Conservation (phyloP, 1,284 basidiomycete species). For the Gastroboletus turbinatus region DNA sequence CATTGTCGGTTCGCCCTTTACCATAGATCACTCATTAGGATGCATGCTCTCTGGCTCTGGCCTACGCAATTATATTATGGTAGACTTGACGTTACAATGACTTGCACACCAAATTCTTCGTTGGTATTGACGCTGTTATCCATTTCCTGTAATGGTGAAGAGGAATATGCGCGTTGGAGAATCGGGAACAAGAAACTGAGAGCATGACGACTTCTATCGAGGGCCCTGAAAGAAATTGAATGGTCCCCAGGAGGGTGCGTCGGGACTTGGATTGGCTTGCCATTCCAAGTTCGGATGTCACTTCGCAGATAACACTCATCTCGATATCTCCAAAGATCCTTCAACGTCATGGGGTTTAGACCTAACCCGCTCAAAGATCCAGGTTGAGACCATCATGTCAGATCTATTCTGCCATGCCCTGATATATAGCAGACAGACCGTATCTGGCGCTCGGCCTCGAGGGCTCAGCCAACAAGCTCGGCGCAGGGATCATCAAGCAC, state of each 20-base stretch:
- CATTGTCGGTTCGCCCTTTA: conserved; percentile 13
- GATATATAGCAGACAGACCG: conserved; percentile 47
- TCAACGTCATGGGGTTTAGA: conserved; percentile 19
- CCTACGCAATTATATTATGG: conserved; percentile 23
- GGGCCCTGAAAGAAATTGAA: neutral
- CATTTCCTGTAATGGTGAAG: neutral
- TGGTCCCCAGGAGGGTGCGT: neutral
- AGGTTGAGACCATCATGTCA: conserved; percentile 31
- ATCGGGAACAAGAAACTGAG: neutral
- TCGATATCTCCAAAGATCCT: conserved; percentile 12
- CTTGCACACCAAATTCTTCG: neutral
- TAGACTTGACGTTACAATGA: conserved; percentile 3
- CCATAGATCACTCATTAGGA: conserved; percentile 24
- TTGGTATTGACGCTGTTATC: neutral
- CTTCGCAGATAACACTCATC: neutral
- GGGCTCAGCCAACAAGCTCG: conserved; percentile 97
- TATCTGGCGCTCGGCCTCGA: conserved; percentile 85
- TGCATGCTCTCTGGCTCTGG: conserved; percentile 17
- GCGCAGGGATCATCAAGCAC: conserved; percentile 93
- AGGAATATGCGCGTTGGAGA: neutral
- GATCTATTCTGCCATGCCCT: conserved; percentile 8
- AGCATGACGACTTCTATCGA: neutral
- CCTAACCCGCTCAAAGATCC: conserved; percentile 33
- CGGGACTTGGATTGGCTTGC: neutral
- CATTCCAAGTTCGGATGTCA: neutral